phyloP scores from a whole-genome alignment of 139 green algal genomes.

The Chara braunii region DNA sequence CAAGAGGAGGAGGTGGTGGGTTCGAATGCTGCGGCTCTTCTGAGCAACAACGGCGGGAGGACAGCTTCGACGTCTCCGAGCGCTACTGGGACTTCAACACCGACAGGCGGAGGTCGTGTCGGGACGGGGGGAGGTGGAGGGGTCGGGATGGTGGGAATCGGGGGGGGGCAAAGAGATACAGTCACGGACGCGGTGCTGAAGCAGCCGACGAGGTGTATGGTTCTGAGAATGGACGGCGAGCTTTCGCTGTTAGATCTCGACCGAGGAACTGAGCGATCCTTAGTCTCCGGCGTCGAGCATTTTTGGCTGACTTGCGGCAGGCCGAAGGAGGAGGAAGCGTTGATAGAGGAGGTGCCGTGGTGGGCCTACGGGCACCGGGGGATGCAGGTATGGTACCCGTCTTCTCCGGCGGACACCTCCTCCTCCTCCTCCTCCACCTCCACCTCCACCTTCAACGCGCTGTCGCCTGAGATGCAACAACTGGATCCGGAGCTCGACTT shows the following conservation, averaged over 20 bases:
- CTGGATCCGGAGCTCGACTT: slow-evolving; percentile 92
- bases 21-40: no score
- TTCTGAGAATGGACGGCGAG: slow-evolving; percentile 72
- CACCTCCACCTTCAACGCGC: neutral
- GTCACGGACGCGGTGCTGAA: slow-evolving; percentile 19
- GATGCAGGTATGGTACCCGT: slow-evolving; percentile 90
- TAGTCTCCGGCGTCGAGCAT: slow-evolving; percentile 36
- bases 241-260: slow-evolving; percentile 79
- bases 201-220: slow-evolving; percentile 54
- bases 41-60: no score
- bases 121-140: no score
- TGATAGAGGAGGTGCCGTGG: slow-evolving; percentile 77
- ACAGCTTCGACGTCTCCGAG: no score
- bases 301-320: slow-evolving; percentile 38
- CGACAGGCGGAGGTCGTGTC: no score
- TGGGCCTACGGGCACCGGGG: slow-evolving; percentile 83
- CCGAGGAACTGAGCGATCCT: slow-evolving; percentile 52
- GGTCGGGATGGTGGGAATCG: no score
- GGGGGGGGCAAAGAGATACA: no score
- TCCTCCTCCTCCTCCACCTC: neutral
- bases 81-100: no score
- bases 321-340: slow-evolving; percentile 11
- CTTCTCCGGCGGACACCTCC: slow-evolving; percentile 39
- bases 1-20: no score
- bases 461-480: neutral